A percentile compares a stretch with the other conserved stretches of the same genome.
Conservation (phyloP, 192 early-diverging fungal genomes). For the Coemansia erecta region DNA sequence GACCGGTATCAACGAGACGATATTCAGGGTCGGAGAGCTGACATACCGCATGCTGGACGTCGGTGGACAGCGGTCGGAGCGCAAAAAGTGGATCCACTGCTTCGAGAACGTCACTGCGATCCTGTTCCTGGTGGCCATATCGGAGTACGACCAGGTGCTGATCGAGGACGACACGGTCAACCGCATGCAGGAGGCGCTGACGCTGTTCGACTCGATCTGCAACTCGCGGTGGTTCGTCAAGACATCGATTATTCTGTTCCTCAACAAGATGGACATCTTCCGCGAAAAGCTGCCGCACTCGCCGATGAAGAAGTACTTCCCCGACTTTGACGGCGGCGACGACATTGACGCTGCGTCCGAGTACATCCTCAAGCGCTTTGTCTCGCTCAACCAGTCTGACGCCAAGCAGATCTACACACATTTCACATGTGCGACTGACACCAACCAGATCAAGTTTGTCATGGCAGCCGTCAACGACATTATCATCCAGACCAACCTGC, state of each 20-base stretch:
- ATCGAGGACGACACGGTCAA: constrained; percentile 96
- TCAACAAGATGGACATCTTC: constrained; percentile 99
- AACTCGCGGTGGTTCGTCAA: constrained; percentile 96
- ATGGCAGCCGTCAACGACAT: constrained; percentile 91
- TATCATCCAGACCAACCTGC: constrained; percentile 80
- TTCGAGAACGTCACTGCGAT: constrained; percentile 97
- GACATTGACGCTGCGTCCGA: constrained; percentile 75
- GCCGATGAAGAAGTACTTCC: constrained; percentile 86
- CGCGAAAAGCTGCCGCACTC: constrained; percentile 80
- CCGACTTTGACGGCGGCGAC: constrained; percentile 77
- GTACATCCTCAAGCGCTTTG: constrained; percentile 79
- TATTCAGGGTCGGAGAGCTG: constrained; percentile 85
- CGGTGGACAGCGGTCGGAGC: constrained; percentile 95
- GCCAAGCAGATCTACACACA: constrained; percentile 85
- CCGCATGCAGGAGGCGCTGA: constrained; percentile 94
- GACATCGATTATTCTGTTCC: constrained; percentile 97
- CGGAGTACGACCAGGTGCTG: constrained; percentile 93
- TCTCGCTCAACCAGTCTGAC: constrained; percentile 73
- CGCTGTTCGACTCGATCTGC: constrained; percentile 96
- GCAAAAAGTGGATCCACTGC: constrained; percentile 99
- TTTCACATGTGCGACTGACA: constrained; percentile 87
- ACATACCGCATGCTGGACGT: constrained; percentile 98
- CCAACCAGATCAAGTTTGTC: constrained; percentile 83
- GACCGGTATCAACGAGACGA: constrained; percentile 95
- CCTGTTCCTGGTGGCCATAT: constrained; percentile 93